A percentile compares a stretch with the other conserved stretches of the same genome.
These are phyloP conservation scores for Aspergillus sclerotioniger DNA, from an alignment of 495 filamentous ascomycete species.

Conservation along the genomic window DNA sequence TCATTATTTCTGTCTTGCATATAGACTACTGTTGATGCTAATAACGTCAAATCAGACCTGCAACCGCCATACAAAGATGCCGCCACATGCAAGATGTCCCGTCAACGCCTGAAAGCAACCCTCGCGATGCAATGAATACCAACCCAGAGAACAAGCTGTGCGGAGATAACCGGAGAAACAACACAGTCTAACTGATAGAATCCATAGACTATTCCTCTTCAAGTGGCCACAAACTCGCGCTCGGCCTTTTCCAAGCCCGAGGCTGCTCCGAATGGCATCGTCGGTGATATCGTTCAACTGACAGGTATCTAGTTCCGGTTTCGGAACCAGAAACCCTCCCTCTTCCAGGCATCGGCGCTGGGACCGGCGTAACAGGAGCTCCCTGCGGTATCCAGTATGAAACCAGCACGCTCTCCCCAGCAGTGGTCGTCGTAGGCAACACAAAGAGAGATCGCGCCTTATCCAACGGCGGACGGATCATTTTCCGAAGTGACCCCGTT, in stretches of 20 bases:
- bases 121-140: neutral
- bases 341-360: neutral
- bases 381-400: conserved; percentile 28
- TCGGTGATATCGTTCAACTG: conserved; percentile 32
- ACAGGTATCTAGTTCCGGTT: conserved; percentile 9
- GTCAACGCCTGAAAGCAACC: neutral
- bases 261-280: conserved; percentile 46
- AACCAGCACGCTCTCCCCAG: conserved; percentile 21
- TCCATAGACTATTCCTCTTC: conserved; percentile 26
- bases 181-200: neutral
- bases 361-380: neutral
- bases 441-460: conserved; percentile 37
- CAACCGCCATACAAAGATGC: too few species aligned
- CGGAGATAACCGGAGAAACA: neutral
- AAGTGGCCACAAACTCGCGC: conserved; percentile 40
- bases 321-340: conserved; percentile 5
- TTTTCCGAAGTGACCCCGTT: conserved; percentile 24
- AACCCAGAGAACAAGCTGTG: neutral
- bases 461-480: conserved; percentile 37
- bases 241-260: conserved; percentile 40
- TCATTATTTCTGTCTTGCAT: neutral
- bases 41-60: too few species aligned
- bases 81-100: neutral
- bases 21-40: neutral
- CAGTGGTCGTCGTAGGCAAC: conserved; percentile 27